These are phyloP conservation scores for Chlorella vulgaris DNA, from an alignment of 139 green algal species.

Conservation along the genomic window DNA sequence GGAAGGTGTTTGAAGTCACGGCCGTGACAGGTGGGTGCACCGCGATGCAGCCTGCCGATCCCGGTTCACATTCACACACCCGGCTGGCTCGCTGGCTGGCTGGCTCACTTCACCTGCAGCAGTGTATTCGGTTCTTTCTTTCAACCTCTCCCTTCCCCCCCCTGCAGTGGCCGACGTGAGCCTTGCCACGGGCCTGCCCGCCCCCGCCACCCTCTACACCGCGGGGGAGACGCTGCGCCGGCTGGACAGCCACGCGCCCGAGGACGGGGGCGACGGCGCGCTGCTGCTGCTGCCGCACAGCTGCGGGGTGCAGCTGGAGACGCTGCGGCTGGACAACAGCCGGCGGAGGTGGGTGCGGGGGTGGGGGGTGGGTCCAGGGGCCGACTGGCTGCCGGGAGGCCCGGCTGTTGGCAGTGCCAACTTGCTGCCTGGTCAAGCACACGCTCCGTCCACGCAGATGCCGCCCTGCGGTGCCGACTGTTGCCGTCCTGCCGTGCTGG, in stretches of 20 bases:
- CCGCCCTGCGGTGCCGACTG: too few species aligned
- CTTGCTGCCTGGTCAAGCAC: too few species aligned
- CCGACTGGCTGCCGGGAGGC: too few species aligned
- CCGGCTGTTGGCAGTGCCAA: too few species aligned
- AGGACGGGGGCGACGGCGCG: slow-evolving; percentile 16
- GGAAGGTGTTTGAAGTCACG: slow-evolving; percentile 58
- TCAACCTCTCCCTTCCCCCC: not conserved
- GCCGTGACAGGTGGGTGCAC: slow-evolving; percentile 17
- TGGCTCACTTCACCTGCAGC: too few species aligned
- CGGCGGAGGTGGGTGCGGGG: not conserved
- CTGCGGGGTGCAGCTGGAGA: slow-evolving; percentile 31
- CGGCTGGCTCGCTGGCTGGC: too few species aligned
- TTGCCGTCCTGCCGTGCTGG: too few species aligned
- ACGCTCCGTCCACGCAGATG: too few species aligned
- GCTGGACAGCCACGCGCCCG: not conserved
- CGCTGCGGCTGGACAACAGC: slow-evolving; percentile 8
- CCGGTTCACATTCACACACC: too few species aligned
- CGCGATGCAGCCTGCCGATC: not conserved
- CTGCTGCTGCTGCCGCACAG: slow-evolving; percentile 39
- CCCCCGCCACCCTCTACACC: slow-evolving; percentile 22
- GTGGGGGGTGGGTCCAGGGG: not conserved
- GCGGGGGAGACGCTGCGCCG: slow-evolving; percentile 12
- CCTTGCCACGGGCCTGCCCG: slow-evolving; percentile 36
- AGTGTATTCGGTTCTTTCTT: too few species aligned
- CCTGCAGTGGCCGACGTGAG: slow-evolving; percentile 42